Base-by-base conservation (phyloP, 106 monocot species). In the Dactylorhiza incarnata region DNA sequence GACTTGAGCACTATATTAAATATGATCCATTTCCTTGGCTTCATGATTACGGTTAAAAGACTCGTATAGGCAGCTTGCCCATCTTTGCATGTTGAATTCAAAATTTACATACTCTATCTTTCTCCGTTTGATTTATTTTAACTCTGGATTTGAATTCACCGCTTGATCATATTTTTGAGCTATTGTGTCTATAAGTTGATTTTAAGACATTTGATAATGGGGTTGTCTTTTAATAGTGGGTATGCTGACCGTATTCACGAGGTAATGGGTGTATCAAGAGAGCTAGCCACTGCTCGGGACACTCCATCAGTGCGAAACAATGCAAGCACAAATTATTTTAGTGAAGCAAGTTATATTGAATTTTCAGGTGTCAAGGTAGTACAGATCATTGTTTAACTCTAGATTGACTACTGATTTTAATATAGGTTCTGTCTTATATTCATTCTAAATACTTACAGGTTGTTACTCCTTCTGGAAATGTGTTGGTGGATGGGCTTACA, bases 191-290 rank as follows among this genome's bases (percentile, higher is more conserved):
- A 12, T 70, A 49, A 49, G 12, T 51, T 71, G n/a, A 37, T 15
- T 78, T 71, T 3, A 56, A 25, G 45, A 23, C 51, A 16, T 52
- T 37, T 69, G 72, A 55, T 5, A 65, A 69, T 45, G 20, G 9
- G 66, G 19, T 78, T 80, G 68, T 81, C 61, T 76, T 79, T 19
- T 84, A 69, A 72, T 86, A 99, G 99, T 99, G 99, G 99, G 52
- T 94, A 86, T 88, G 94, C 99, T 46, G 88, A 94, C 26, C 91
- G 99, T 26, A 99, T 99, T 83, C 91, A 90, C 84, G 99, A 99
- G 75, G 73, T 99, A 23, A 84, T 94, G 81, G 77, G 79, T 74
- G 85, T 99, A 75, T 83, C 91, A 67, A 89, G 83, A 73, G 94
- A 99, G 66, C 80, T 99, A 66, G 88, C 94, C 77, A 56, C 78